phyloP scores from a whole-genome alignment of 257 asterid genomes.

The Agastache rugosa region DNA sequence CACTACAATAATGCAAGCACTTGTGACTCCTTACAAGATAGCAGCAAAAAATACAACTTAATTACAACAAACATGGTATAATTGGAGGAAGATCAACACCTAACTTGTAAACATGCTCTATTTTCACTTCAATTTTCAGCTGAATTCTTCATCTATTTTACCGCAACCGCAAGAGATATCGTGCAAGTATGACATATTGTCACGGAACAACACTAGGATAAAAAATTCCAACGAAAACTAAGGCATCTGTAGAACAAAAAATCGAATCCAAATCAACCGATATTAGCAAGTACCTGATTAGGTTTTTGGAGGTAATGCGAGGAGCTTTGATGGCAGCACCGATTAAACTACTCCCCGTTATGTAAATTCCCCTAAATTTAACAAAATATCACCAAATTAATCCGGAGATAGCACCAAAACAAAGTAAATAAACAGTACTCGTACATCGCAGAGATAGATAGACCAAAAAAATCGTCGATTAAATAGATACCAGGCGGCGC shows the following conservation, averaged over 20 bases:
- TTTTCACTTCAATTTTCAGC: constrained; percentile 19
- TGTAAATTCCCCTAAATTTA: constrained; percentile 67
- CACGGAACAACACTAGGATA: not conserved
- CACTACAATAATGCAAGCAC: constrained; percentile 2
- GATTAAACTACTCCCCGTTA: constrained; percentile 80
- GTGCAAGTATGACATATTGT: not conserved
- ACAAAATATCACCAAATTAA: constrained; percentile 19
- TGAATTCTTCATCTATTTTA: not conserved
- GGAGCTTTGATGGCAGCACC: constrained; percentile 90
- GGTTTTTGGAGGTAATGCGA: constrained; percentile 78
- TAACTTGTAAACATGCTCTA: not conserved
- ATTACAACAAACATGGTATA: not conserved
- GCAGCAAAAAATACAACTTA: not conserved
- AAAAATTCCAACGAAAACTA: not conserved
- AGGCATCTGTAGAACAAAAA: not conserved
- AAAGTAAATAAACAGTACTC: not conserved
- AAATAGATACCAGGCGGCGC: constrained; percentile 82
- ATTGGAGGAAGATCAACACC: too few species aligned
- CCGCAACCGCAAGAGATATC: not conserved
- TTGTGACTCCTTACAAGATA: not conserved
- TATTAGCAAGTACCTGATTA: constrained; percentile 56
- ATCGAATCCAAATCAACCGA: not conserved
- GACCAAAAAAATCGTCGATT: not conserved
- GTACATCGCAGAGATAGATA: not conserved
- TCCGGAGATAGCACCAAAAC: constrained; percentile 14